Base-by-base conservation (phyloP, 106 monocot genomes). In the Dendrobium nobile region DNA sequence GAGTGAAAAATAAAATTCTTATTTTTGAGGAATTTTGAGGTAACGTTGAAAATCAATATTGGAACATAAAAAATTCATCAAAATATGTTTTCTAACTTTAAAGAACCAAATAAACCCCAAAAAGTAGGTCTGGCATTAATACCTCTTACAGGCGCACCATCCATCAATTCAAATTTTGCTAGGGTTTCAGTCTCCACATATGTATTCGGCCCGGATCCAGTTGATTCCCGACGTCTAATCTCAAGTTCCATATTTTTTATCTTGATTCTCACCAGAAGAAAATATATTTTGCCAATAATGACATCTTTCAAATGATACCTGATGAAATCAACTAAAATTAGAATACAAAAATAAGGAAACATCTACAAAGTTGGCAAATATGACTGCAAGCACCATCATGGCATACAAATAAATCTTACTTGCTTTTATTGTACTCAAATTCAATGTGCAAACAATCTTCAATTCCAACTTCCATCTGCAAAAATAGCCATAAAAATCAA, bases 121-220 rank as follows among this genome's bases (percentile, higher is more conserved):
- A 51, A 61, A 15, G 13, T 11, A 70, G 15, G 31, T 70, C 20
- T 70, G 15, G 45, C 16, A 76, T 28, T 47, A 24, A 73, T 83
- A 96, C 93, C 96, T 93, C 93, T 86, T 37, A 93, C 96, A 79
- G 93, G 96, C 79, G 96, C 96, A 75, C 96, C 93, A 82, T 93
- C 96, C 96, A 96, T 91, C 83, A 91, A 73, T 77, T 96, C 96
- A 88, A 90, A 96, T 83, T 93, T 96, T 77, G 96, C 93, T 41
- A 96, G 89, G 5, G 96, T 96, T 82, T 96, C 96, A 48, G 96
- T 96, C 84, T 96, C 96, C 79, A 96, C 93, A 54, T 96, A 96
- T 51, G 93, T 91, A 81, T 90, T 93, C 58, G 93, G 82, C 11
- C 93, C 93, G 64, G 93, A 93, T 74, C 93, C 93, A 76, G 93